Percentiles rank a stretch among this genome's conserved stretches.
Evolutionary conservation across 148 eudicot genomes (phyloP).

Genomic region (Vaccinium corymbosum): DNA sequence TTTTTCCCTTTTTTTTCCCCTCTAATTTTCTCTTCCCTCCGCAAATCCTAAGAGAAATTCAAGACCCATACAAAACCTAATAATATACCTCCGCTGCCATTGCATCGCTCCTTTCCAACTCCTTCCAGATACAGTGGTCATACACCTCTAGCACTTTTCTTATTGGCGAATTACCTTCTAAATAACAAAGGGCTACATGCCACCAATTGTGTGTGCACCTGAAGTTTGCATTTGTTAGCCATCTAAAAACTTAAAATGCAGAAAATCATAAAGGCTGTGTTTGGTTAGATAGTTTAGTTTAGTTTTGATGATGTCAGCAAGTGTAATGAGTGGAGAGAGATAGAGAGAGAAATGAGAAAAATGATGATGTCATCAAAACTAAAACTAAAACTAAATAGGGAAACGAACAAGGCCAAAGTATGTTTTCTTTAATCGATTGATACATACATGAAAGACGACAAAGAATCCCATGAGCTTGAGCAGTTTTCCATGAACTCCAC

Average conservation of each 20-base stretch:
- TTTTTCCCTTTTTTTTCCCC: background rate
- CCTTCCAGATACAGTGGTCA: constrained; percentile 62
- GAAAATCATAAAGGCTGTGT: too few species aligned
- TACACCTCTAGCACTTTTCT: constrained; percentile 64
- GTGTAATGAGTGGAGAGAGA: too few species aligned
- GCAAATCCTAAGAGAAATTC: background rate
- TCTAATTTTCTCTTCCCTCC: background rate
- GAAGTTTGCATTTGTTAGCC: constrained; percentile 13
- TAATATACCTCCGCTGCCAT: constrained; percentile 53
- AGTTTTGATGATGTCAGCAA: too few species aligned
- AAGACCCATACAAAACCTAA: background rate
- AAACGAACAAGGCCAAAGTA: too few species aligned
- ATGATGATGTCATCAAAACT: too few species aligned
- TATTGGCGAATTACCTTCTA: constrained; percentile 71
- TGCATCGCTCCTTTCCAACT: constrained; percentile 69
- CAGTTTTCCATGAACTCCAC: constrained; percentile 80
- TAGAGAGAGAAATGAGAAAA: too few species aligned
- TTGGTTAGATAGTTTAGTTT: too few species aligned
- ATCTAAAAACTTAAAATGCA: background rate
- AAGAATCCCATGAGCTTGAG: constrained; percentile 60
- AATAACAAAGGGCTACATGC: constrained; percentile 90
- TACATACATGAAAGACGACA: constrained; percentile 72
- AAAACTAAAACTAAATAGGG: too few species aligned
- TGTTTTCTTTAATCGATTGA: background rate
- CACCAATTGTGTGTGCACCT: constrained; percentile 98